phyloP scores from a whole-genome alignment of 73 alveolate species.

The Breviolum minutum region DNA sequence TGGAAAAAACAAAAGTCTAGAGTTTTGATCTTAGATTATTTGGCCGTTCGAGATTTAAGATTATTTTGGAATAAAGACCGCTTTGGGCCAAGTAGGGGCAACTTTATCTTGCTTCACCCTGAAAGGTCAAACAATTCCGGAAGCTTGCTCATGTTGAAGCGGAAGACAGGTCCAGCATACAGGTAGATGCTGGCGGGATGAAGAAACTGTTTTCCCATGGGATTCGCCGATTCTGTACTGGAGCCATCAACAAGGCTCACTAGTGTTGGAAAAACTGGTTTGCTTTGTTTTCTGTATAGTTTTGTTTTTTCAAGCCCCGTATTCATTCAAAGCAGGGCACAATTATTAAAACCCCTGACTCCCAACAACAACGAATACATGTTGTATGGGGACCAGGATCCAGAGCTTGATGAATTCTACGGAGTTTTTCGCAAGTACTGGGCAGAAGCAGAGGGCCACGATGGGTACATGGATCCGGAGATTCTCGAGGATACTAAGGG shows the following conservation, averaged over 20 bases:
- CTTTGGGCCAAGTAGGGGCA: too few relatives aligned
- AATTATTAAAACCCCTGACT: background rate
- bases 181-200: background rate
- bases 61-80: background rate
- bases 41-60: too few relatives aligned
- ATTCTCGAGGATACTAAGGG: too few relatives aligned
- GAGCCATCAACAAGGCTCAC: background rate
- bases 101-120: background rate
- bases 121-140: background rate
- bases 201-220: slow-evolving; percentile 1
- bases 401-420: slow-evolving; percentile 7
- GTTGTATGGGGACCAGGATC: background rate
- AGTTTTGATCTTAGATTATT: too few relatives aligned
- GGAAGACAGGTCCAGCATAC: background rate
- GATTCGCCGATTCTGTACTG: background rate
- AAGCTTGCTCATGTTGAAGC: background rate
- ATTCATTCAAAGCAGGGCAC: background rate
- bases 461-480: background rate
- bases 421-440: background rate
- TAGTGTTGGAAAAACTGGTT: too few relatives aligned
- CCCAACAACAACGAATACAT: background rate
- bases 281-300: too few relatives aligned
- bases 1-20: background rate
- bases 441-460: slow-evolving; percentile 2
- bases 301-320: too few relatives aligned